Conservation (phyloP, 352 stramenopile genomes). For the Peronospora farinosa region DNA sequence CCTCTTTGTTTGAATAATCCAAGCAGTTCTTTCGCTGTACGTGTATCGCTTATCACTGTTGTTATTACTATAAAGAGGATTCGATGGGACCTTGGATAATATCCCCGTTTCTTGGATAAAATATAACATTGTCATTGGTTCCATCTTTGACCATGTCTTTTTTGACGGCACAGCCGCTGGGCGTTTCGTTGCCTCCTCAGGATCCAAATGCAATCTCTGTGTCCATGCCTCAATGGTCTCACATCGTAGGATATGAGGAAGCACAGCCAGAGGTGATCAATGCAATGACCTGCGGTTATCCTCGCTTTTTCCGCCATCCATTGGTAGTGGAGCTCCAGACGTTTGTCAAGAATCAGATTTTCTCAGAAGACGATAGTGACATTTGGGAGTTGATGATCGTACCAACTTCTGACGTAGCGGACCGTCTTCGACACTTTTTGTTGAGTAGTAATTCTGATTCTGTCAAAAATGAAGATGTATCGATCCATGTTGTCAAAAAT, state of each 20-base stretch:
- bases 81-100: too few relatives aligned
- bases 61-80: too few relatives aligned
- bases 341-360: constrained; percentile 26
- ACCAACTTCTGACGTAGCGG: constrained; percentile 49
- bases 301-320: constrained; percentile 89
- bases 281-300: constrained; percentile 86
- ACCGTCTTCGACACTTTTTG: constrained; percentile 69
- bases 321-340: constrained; percentile 65
- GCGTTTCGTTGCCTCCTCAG: constrained; percentile 60
- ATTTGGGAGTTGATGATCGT: constrained; percentile 39
- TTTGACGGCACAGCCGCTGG: constrained; percentile 43
- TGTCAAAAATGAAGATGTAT: constrained; percentile 27
- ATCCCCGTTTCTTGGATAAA: too few relatives aligned
- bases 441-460: constrained; percentile 27
- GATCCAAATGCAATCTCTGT: constrained; percentile 76
- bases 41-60: too few relatives aligned
- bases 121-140: not conserved
- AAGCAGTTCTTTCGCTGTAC: too few relatives aligned
- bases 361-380: constrained; percentile 4
- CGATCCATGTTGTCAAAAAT: constrained; percentile 39
- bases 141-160: constrained; percentile 5
- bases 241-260: constrained; percentile 91
- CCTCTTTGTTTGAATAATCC: too few relatives aligned
- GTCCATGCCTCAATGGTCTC: constrained; percentile 70
- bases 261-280: constrained; percentile 51